phyloP scores from a whole-genome alignment of 2,329 filamentous ascomycete species.

The Penicillium decumbens region DNA sequence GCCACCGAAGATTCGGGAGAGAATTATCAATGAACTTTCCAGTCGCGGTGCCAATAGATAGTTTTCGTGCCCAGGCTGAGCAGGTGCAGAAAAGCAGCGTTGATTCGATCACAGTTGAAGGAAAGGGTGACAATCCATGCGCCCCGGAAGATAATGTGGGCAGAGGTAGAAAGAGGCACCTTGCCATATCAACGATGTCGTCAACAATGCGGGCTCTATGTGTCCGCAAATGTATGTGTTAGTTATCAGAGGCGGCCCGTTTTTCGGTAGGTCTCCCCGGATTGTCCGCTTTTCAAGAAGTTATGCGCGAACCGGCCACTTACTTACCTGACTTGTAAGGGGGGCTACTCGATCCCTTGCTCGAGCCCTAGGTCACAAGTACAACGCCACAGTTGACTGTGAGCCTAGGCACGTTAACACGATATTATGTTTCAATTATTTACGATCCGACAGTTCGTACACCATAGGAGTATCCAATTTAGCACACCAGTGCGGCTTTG shows the following conservation, averaged over 20 bases:
- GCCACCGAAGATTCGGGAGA: too few relatives aligned
- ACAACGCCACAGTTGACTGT: neutral
- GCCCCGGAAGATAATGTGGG: neutral
- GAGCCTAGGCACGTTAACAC: neutral
- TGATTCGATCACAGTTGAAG: neutral
- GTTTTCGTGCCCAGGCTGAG: too few relatives aligned
- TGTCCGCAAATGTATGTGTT: too few relatives aligned
- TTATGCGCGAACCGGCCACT: neutral
- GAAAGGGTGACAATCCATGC: neutral
- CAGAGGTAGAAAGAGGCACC: neutral
- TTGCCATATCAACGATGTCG: neutral
- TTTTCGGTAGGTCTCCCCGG: neutral
- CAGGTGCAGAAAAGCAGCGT: too few relatives aligned
- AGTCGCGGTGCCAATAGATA: too few relatives aligned
- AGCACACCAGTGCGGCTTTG: neutral
- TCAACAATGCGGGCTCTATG: neutral
- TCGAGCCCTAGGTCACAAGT: neutral
- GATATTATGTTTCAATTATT: too few relatives aligned
- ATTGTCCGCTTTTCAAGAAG: neutral
- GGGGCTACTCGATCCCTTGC: neutral
- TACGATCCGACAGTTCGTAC: neutral
- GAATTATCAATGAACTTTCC: too few relatives aligned
- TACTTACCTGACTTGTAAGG: neutral
- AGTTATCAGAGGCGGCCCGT: too few relatives aligned
- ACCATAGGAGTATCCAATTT: neutral